These are phyloP conservation scores for Telfairia occidentalis DNA, from an alignment of 331 rosid genomes.

Conservation along the genomic window DNA sequence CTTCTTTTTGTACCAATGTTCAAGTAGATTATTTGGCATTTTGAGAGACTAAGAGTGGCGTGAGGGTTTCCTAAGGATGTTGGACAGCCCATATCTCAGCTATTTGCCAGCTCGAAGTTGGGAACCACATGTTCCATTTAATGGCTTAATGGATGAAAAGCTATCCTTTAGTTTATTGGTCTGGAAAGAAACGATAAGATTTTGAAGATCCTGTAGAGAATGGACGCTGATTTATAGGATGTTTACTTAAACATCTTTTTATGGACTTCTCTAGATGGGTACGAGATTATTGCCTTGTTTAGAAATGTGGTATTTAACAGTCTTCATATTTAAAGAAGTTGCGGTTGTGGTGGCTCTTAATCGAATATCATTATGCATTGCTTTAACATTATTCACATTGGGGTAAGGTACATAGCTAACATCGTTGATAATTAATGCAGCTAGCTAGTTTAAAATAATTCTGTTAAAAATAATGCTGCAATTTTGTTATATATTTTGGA, in stretches of 20 bases:
- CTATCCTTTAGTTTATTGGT: too few species aligned
- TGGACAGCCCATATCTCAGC: too few species aligned
- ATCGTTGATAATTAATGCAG: neutral
- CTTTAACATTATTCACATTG: neutral
- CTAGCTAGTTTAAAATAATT: neutral
- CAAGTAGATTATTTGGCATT: too few species aligned
- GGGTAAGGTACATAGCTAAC: neutral
- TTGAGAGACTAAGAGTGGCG: too few species aligned
- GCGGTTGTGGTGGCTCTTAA: neutral
- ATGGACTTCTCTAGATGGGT: neutral
- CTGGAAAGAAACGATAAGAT: too few species aligned
- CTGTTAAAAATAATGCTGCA: neutral
- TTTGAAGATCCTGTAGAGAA: too few species aligned
- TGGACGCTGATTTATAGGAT: neutral
- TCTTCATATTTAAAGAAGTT: neutral
- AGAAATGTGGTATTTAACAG: neutral
- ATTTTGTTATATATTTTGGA: neutral
- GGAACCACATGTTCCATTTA: too few species aligned
- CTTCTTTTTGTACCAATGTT: neutral
- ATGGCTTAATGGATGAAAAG: too few species aligned
- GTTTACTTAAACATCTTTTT: neutral
- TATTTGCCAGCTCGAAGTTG: too few species aligned
- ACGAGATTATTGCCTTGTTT: neutral
- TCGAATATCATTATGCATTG: neutral
- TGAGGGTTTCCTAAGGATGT: too few species aligned